These are phyloP conservation scores for Lenzites betulinus DNA, from an alignment of 768 basidiomycete genomes.

Conservation along the genomic window DNA sequence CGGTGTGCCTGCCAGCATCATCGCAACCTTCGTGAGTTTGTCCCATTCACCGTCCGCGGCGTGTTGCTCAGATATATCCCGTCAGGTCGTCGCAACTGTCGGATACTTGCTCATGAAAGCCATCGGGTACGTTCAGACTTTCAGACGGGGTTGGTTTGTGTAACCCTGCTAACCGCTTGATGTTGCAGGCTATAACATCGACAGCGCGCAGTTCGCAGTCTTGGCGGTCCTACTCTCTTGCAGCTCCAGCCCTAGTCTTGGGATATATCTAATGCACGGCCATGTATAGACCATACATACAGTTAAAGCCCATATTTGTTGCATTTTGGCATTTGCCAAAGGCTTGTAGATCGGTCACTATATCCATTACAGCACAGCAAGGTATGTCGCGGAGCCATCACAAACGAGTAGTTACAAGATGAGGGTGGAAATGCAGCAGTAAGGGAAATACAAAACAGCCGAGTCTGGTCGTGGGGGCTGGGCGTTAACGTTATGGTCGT, in stretches of 20 bases:
- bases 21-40: slow-evolving; percentile 72
- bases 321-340: no score
- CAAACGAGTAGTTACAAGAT: not conserved
- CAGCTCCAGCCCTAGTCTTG: not conserved
- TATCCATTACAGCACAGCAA: not conserved
- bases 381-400: not conserved
- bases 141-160: no score
- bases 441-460: not conserved
- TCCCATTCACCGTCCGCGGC: slow-evolving; percentile 4
- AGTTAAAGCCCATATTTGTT: no score
- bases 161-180: no score
- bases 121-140: slow-evolving; percentile 61
- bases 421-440: not conserved
- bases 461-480: not conserved
- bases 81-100: slow-evolving; percentile 80
- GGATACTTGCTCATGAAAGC: slow-evolving; percentile 77
- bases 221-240: not conserved
- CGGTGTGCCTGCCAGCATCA: slow-evolving; percentile 90
- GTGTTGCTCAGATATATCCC: not conserved
- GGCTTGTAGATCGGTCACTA: no score
- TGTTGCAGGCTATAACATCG: not conserved
- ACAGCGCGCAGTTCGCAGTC: not conserved
- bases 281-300: not conserved
- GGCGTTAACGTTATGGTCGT: not conserved
- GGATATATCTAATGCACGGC: not conserved